Percentiles rank a stretch among this genome's conserved stretches.
Conservation (phyloP, 805 yeast species). For the Lipomyces sp. region DNA sequence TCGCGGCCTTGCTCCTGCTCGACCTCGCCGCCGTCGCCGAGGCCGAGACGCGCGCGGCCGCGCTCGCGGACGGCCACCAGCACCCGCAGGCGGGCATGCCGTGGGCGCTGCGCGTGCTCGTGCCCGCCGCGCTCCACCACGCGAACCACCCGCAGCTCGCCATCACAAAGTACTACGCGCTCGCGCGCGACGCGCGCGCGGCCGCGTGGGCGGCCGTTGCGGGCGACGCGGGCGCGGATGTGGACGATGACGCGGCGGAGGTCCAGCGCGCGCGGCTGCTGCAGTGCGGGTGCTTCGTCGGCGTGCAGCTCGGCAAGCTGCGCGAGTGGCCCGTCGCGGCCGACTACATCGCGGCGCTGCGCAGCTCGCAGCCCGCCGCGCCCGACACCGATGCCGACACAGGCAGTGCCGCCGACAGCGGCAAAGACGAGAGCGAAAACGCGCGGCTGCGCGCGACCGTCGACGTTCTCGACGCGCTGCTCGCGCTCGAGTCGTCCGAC, state of each 20-base stretch:
- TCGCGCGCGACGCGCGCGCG: conserved; percentile 39
- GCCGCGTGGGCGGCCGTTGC: conserved; percentile 21
- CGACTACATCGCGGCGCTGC: conserved; percentile 31
- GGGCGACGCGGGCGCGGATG: background rate
- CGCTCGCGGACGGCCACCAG: no score
- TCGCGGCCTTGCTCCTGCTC: conserved; percentile 14
- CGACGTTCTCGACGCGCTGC: no score
- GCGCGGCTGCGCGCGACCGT: no score
- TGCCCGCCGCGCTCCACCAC: conserved; percentile 35
- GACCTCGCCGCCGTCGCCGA: conserved; percentile 32
- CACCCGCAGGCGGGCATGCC: conserved; percentile 24
- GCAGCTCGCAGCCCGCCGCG: conserved; percentile 4
- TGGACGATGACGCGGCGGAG: background rate
- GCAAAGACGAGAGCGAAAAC: background rate
- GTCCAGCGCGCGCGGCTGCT: conserved; percentile 1
- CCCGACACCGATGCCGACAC: no score
- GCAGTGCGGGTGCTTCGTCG: conserved; percentile 29
- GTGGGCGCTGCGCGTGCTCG: conserved; percentile 38
- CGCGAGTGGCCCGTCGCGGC: conserved; percentile 37
- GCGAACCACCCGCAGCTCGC: conserved; percentile 38
- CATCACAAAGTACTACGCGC: conserved; percentile 35
- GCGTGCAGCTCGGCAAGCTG: conserved; percentile 37
- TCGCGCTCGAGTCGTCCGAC: no score
- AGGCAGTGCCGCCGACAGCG: no score
- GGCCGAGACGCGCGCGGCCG: conserved; percentile 34